Percentiles rank a stretch among this genome's conserved stretches.
These are phyloP conservation scores for Vigna trinervia DNA, from an alignment of 306 rosid species.

Conservation along the genomic window DNA sequence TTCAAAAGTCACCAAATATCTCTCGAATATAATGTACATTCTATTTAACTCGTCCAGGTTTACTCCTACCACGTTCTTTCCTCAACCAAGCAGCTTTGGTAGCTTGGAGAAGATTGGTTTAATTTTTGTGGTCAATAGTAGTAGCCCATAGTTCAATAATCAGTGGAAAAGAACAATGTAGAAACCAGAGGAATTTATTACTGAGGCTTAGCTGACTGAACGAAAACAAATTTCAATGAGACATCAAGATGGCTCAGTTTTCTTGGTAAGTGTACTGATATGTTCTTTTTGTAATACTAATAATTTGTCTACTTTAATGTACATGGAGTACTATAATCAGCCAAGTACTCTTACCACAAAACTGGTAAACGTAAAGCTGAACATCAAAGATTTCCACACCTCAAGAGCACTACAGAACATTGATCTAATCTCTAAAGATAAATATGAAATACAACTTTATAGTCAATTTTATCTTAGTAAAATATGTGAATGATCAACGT, in stretches of 20 bases:
- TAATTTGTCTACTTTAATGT: background rate
- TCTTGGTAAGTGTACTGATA: background rate
- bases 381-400: slow-evolving; percentile 10
- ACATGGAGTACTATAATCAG: background rate
- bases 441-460: background rate
- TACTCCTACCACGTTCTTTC: background rate
- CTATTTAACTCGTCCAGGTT: background rate
- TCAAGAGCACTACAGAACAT: background rate
- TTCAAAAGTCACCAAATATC: background rate
- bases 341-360: slow-evolving; percentile 10
- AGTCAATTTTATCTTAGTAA: no score
- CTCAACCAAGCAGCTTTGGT: slow-evolving; percentile 6
- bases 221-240: slow-evolving; percentile 2
- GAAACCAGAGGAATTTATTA: background rate
- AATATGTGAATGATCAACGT: no score
- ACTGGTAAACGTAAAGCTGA: slow-evolving; percentile 14
- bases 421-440: slow-evolving; percentile 20
- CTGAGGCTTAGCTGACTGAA: background rate
- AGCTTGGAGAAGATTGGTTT: slow-evolving; percentile 2
- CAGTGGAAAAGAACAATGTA: background rate
- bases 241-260: slow-evolving; percentile 13
- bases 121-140: background rate
- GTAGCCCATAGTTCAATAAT: background rate
- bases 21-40: slow-evolving; percentile 5
- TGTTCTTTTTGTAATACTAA: background rate